phyloP scores from a whole-genome alignment of 2,329 filamentous ascomycete species.

The Pseudogymnoascus sp. region DNA sequence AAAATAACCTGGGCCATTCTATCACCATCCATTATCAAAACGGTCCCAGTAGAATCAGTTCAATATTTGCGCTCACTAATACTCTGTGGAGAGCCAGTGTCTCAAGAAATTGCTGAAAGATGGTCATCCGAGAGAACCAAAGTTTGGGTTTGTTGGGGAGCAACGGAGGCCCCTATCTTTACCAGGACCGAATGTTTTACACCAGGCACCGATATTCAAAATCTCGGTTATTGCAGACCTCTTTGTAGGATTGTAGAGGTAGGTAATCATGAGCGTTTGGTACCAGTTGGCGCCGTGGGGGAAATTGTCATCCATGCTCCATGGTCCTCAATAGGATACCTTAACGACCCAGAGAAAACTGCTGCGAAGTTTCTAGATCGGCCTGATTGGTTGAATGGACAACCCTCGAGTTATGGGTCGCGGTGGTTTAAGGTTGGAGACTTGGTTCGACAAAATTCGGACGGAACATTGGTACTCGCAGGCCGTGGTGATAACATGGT shows the following conservation, averaged over 20 bases:
- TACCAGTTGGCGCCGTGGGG: constrained; percentile 30
- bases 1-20: constrained; percentile 17
- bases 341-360: constrained; percentile 33
- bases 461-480: constrained; percentile 53
- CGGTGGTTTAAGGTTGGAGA: constrained; percentile 28
- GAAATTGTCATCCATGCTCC: constrained; percentile 35
- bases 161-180: background rate
- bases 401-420: background rate
- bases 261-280: constrained; percentile 29
- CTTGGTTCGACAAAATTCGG: constrained; percentile 42
- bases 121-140: background rate
- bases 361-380: constrained; percentile 29
- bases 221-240: background rate
- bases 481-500: constrained; percentile 59
- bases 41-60: background rate
- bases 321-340: constrained; percentile 33
- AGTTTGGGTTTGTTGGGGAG: background rate
- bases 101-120: background rate
- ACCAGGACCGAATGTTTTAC: background rate
- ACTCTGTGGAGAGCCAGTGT: background rate
- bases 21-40: background rate
- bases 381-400: constrained; percentile 23
- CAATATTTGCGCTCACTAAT: background rate
- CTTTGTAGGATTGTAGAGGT: constrained; percentile 33
- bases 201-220: background rate